Conservation (phyloP, 768 basidiomycete genomes). For the Russula vinacea region DNA sequence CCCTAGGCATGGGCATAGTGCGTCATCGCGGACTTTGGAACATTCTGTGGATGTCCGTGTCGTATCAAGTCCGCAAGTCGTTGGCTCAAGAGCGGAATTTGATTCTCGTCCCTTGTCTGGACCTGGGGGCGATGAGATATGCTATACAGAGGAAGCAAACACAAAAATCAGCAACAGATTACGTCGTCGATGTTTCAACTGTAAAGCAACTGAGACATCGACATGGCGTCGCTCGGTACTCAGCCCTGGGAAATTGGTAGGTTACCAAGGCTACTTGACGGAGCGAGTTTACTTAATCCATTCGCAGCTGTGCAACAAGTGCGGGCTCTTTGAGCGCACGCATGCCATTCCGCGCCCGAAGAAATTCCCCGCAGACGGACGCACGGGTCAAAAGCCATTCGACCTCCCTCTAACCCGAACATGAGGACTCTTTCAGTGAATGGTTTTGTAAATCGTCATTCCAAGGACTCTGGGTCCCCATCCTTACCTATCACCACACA, state of each 20-base stretch:
- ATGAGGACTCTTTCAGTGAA: neutral
- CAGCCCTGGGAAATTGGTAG: conserved; percentile 70
- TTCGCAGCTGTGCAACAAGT: conserved; percentile 49
- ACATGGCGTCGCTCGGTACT: conserved; percentile 77
- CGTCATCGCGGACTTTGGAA: neutral
- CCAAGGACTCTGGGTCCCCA: neutral
- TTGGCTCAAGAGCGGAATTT: conserved; percentile 6
- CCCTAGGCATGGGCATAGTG: neutral
- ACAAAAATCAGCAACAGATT: conserved; percentile 77
- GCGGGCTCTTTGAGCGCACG: conserved; percentile 75
- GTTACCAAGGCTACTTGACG: neutral
- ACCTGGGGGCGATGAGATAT: conserved; percentile 5
- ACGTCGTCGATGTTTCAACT: conserved; percentile 75
- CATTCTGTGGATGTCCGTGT: neutral
- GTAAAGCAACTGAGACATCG: conserved; percentile 77
- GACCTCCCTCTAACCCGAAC: neutral
- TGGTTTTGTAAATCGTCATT: conserved; percentile 2
- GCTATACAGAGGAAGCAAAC: conserved; percentile 69
- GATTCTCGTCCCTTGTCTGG: neutral
- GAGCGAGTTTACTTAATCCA: neutral
- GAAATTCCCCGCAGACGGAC: conserved; percentile 20
- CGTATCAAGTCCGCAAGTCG: neutral
- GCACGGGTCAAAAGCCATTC: neutral
- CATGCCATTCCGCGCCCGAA: conserved; percentile 67
- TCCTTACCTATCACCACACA: conserved; percentile 1